Percentiles rank a stretch among this genome's conserved stretches.
Evolutionary conservation across 2,329 filamentous ascomycete genomes (phyloP).

Genomic region (Epichloe hybrida): DNA sequence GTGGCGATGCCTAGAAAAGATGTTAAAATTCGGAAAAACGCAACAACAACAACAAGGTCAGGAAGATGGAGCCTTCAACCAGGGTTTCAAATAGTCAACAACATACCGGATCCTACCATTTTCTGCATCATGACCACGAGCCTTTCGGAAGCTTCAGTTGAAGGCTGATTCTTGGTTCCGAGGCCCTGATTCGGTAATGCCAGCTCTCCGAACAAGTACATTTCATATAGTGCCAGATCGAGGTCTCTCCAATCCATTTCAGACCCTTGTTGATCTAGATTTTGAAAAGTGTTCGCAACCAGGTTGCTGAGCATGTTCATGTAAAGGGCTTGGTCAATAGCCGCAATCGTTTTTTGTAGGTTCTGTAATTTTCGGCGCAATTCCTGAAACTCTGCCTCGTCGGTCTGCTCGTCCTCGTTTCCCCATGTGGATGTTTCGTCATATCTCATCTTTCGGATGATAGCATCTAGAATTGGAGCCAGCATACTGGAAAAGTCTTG

Average conservation of each 20-base stretch:
- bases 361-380: slow-evolving; percentile 80
- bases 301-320: slow-evolving; percentile 78
- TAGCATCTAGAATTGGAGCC: slow-evolving; percentile 76
- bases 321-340: slow-evolving; percentile 77
- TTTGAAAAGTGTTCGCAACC: slow-evolving; percentile 76
- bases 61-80: background rate
- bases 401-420: slow-evolving; percentile 84
- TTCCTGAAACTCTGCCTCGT: slow-evolving; percentile 95
- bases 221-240: slow-evolving; percentile 85
- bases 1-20: slow-evolving; percentile 54
- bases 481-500: slow-evolving; percentile 69
- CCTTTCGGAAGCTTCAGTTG: slow-evolving; percentile 63
- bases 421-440: slow-evolving; percentile 92
- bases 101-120: slow-evolving; percentile 82
- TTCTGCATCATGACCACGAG: slow-evolving; percentile 86
- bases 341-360: slow-evolving; percentile 83
- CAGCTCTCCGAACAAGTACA: slow-evolving; percentile 90
- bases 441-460: slow-evolving; percentile 93
- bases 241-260: slow-evolving; percentile 89
- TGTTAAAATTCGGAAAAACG: background rate
- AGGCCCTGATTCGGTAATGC: slow-evolving; percentile 79
- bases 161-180: slow-evolving; percentile 74
- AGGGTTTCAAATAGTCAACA: background rate
- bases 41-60: background rate
- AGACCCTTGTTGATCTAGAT: slow-evolving; percentile 57